Evolutionary conservation across 495 filamentous ascomycete genomes (phyloP), one percentile per base, ranked within the genome.

Genomic region (Penicillium argentinense): DNA sequence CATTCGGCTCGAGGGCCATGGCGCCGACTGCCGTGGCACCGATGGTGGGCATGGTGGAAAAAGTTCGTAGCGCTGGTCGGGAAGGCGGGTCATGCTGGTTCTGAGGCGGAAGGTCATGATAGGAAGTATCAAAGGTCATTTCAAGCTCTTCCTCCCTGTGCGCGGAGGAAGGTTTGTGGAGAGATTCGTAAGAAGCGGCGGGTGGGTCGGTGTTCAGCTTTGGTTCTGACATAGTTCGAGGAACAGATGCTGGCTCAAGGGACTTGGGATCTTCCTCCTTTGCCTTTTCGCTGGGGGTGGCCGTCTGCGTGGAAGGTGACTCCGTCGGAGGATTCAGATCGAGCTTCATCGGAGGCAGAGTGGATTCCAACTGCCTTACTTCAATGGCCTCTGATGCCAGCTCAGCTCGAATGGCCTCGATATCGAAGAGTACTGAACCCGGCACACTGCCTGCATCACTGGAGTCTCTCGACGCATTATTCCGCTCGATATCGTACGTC

Each of bases 321-420:
- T 54, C 53, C 0, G 60, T 26, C 0, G 57, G 56, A 9, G 52
- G 56, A 32, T 75, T 74, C 38, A 84, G 52, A 41, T 91, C 79
- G 34, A 96, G 74, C 56, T 91, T 91, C 75, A 96, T 91, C 1
- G 91, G 87, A 38, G 91, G 91, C 13, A 96, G 69, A 3, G 91
- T 96, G 9, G 86, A 91, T 59, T 91, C 83, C 25, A 96, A 72
- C 67, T 98, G 86, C 59, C 80, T 84, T 46, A 95, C 80, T 60
- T 88, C 77, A 38, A 93, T 79, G 29, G 74, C 74, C 49, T 93
- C 85, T 24, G 79, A 86, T 18, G 88, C 88, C 7, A 99, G 67
- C 57, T 95, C 90, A 2, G 86, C 81, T 38, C 88, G 80, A 51
- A 99, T 96, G 5, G 93, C 93, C 57, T 99, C 93, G 39, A 97